Conservation (phyloP, 2,329 filamentous ascomycete genomes). For the Talaromyces atroroseus region DNA sequence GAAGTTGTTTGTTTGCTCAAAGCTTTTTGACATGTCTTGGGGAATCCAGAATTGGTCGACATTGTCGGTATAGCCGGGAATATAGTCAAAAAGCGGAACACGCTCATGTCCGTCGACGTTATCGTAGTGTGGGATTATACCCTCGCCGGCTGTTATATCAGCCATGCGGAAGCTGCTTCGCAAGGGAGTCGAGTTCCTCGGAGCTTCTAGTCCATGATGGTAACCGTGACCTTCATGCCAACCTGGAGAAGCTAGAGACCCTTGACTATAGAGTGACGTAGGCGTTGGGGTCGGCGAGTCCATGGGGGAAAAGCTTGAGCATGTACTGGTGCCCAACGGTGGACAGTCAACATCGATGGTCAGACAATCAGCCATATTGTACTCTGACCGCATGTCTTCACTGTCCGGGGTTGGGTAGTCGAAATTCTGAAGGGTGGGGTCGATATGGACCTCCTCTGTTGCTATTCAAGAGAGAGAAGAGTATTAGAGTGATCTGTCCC, state of each 20-base stretch:
- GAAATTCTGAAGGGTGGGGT: constrained; percentile 21
- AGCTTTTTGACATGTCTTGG: constrained; percentile 32
- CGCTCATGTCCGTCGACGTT: constrained; percentile 30
- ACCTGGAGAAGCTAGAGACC: constrained; percentile 31
- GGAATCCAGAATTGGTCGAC: constrained; percentile 35
- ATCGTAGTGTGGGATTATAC: constrained; percentile 29
- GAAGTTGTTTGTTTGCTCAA: constrained; percentile 26
- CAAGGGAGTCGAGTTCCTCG: constrained; percentile 26
- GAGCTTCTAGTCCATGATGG: constrained; percentile 25
- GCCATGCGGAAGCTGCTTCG: constrained; percentile 32
- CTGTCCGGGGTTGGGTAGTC: constrained; percentile 25
- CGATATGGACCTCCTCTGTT: constrained; percentile 22
- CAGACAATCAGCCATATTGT: constrained; percentile 32
- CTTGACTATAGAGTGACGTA: constrained; percentile 35
- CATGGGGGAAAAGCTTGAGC: constrained; percentile 36
- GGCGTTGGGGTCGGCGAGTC: constrained; percentile 37
- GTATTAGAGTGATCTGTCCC: constrained; percentile 11
- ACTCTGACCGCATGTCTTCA: constrained; percentile 36
- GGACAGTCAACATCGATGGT: constrained; percentile 36
- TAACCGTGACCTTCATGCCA: constrained; percentile 31
- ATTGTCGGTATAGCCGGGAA: constrained; percentile 34
- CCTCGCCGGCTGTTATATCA: constrained; percentile 29
- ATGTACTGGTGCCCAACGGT: constrained; percentile 35
- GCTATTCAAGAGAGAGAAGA: constrained; percentile 22
- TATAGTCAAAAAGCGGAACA: constrained; percentile 31